phyloP scores from a whole-genome alignment of 2,329 filamentous ascomycete genomes.

The Colletotrichum costaricense region DNA sequence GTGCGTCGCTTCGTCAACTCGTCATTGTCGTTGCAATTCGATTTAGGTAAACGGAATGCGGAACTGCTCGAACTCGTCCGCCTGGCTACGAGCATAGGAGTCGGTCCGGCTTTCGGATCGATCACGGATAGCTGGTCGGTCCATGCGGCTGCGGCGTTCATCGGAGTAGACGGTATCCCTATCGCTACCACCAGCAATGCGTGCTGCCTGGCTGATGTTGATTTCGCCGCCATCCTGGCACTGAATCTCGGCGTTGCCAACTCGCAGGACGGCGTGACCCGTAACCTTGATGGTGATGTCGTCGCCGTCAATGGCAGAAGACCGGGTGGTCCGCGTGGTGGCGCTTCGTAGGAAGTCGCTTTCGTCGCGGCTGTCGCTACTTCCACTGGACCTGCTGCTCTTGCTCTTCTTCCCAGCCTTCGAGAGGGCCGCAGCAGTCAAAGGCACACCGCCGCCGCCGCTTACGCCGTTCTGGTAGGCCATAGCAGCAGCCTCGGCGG shows the following conservation, averaged over 20 bases:
- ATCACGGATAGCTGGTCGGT: conserved; percentile 56
- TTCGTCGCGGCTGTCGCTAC: conserved; percentile 70
- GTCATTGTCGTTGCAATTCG: conserved; percentile 25
- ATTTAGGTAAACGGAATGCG: conserved; percentile 33
- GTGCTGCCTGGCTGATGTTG: conserved; percentile 58
- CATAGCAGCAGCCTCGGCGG: conserved; percentile 56
- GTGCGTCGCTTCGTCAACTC: conserved; percentile 32
- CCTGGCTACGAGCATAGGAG: conserved; percentile 50
- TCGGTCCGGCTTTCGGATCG: conserved; percentile 63
- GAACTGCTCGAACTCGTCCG: conserved; percentile 37
- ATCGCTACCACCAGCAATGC: conserved; percentile 62
- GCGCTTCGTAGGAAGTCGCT: conserved; percentile 72
- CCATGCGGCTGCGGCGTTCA: conserved; percentile 57
- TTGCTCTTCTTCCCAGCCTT: conserved; percentile 58
- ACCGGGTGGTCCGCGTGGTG: conserved; percentile 70
- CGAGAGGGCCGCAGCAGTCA: conserved; percentile 68
- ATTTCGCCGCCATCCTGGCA: conserved; percentile 70
- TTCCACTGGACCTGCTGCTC: conserved; percentile 68
- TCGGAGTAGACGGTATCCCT: conserved; percentile 62
- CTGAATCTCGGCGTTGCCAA: conserved; percentile 68
- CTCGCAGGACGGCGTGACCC: conserved; percentile 65
- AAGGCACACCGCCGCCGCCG: conserved; percentile 55
- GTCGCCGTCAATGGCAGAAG: conserved; percentile 57
- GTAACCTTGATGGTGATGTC: conserved; percentile 72
- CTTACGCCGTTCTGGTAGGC: conserved; percentile 65